Conservation (phyloP, 1,284 basidiomycete species). For the Trametes polyzona region DNA sequence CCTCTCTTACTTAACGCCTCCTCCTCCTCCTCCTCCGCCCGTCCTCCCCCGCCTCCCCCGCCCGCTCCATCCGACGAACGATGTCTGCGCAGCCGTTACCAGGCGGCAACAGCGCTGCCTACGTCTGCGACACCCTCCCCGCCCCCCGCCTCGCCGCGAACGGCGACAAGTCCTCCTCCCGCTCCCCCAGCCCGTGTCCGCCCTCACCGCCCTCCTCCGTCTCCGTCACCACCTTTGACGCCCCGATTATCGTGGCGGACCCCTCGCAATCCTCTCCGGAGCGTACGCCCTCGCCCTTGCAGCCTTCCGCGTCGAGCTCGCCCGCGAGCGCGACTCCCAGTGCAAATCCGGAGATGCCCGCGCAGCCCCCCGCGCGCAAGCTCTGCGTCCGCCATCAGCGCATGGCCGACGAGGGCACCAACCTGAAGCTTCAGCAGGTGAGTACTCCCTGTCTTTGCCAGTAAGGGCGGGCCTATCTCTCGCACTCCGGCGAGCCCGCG, state of each 20-base stretch:
- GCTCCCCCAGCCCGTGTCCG: constrained; percentile 33
- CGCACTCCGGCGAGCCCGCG: too few species aligned
- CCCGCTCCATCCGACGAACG: constrained; percentile 6
- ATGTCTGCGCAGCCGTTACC: constrained; percentile 28
- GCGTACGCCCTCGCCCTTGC: constrained; percentile 10
- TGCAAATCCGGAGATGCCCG: constrained; percentile 13
- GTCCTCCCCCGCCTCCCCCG: constrained; percentile 5
- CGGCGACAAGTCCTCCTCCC: constrained; percentile 27
- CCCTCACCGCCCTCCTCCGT: constrained; percentile 32
- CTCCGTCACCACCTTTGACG: constrained; percentile 37
- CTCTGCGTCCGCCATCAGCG: constrained; percentile 92
- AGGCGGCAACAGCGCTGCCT: constrained; percentile 32
- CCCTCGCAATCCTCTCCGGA: background rate
- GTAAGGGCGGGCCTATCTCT: background rate
- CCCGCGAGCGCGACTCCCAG: background rate
- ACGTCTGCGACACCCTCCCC: constrained; percentile 76
- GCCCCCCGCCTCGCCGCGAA: constrained; percentile 56
- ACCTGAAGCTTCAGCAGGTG: constrained; percentile 92
- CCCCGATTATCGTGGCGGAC: constrained; percentile 31
- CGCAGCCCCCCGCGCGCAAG: constrained; percentile 61
- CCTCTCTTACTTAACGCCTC: background rate
- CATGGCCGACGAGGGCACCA: constrained; percentile 97
- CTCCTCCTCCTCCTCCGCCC: constrained; percentile 12
- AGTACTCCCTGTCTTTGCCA: constrained; percentile 27
- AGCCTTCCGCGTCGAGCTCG: constrained; percentile 5